phyloP scores from a whole-genome alignment of 2,329 filamentous ascomycete species.

The Xylariaceae sp. region DNA sequence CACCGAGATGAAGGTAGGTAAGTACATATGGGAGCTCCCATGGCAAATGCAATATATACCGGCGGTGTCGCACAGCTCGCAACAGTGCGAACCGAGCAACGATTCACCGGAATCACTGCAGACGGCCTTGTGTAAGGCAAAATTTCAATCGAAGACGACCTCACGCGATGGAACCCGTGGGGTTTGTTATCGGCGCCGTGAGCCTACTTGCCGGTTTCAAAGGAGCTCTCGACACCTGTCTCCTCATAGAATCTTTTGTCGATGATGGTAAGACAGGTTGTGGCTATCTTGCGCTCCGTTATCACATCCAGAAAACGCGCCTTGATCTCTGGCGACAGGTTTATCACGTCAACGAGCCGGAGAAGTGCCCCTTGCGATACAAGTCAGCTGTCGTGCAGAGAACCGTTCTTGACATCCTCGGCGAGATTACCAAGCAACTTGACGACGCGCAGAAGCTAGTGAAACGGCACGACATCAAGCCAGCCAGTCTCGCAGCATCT shows the following conservation, averaged over 20 bases:
- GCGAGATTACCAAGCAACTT: background rate
- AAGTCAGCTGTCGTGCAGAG: slow-evolving; percentile 3
- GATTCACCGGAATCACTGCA: too few relatives aligned
- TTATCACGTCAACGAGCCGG: background rate
- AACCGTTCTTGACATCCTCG: background rate
- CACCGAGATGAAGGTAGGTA: too few relatives aligned
- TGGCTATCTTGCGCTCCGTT: slow-evolving; percentile 3
- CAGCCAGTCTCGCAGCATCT: background rate
- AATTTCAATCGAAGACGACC: too few relatives aligned
- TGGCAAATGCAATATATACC: too few relatives aligned
- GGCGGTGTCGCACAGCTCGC: too few relatives aligned
- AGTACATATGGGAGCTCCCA: too few relatives aligned
- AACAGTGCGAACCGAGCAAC: too few relatives aligned
- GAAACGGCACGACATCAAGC: background rate
- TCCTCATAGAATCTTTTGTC: slow-evolving; percentile 9
- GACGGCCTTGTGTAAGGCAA: too few relatives aligned
- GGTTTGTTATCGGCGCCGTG: background rate
- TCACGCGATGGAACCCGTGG: slow-evolving; percentile 1
- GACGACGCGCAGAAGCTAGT: slow-evolving; percentile 1
- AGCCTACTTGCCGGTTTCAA: slow-evolving; percentile 4
- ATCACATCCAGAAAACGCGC: slow-evolving; percentile 9
- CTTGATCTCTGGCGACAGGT: slow-evolving; percentile 7
- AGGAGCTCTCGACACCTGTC: slow-evolving; percentile 6
- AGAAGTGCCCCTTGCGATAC: background rate
- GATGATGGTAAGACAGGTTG: slow-evolving; percentile 3